Evolutionary conservation across 257 asterid species (phyloP).

Genomic region (Leonotis leonurus): DNA sequence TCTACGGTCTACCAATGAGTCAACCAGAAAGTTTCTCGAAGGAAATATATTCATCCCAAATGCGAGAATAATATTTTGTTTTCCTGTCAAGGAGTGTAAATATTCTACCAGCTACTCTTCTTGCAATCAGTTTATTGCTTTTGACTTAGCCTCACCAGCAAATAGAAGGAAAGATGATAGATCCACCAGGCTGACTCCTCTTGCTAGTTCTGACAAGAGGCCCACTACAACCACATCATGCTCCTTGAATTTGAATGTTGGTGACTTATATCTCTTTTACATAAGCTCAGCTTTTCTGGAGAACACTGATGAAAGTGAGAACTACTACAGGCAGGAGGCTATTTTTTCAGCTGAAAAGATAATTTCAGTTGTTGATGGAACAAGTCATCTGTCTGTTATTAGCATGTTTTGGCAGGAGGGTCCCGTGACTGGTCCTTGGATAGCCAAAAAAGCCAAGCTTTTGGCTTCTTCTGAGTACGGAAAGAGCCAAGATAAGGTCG

Average conservation of each 20-base stretch:
- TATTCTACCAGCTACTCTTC: slow-evolving; percentile 45
- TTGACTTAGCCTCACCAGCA: slow-evolving; percentile 50
- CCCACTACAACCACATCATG: slow-evolving; percentile 31
- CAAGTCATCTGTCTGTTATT: slow-evolving; percentile 43
- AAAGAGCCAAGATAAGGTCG: slow-evolving; percentile 42
- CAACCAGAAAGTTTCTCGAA: slow-evolving; percentile 34
- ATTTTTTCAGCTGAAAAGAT: slow-evolving; percentile 49
- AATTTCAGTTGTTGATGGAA: slow-evolving; percentile 40
- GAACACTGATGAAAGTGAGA: slow-evolving; percentile 33
- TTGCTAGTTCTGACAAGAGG: slow-evolving; percentile 34
- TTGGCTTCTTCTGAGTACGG: slow-evolving; percentile 69
- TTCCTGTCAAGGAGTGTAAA: slow-evolving; percentile 39
- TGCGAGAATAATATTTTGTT: slow-evolving; percentile 73
- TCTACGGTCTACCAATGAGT: slow-evolving; percentile 22
- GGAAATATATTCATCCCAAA: slow-evolving; percentile 57
- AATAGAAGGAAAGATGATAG: slow-evolving; percentile 31
- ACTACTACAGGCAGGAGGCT: slow-evolving; percentile 24
- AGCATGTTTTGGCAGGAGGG: slow-evolving; percentile 74
- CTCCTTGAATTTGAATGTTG: slow-evolving; percentile 56
- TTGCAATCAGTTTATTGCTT: slow-evolving; percentile 62
- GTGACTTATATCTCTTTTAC: slow-evolving; percentile 46
- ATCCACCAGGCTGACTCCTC: slow-evolving; percentile 33
- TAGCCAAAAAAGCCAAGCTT: slow-evolving; percentile 68
- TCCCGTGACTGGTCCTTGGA: slow-evolving; percentile 72
- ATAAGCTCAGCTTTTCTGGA: slow-evolving; percentile 35